Base-by-base conservation (phyloP, 176 grass and related monocot species). In the Phragmites australis region DNA sequence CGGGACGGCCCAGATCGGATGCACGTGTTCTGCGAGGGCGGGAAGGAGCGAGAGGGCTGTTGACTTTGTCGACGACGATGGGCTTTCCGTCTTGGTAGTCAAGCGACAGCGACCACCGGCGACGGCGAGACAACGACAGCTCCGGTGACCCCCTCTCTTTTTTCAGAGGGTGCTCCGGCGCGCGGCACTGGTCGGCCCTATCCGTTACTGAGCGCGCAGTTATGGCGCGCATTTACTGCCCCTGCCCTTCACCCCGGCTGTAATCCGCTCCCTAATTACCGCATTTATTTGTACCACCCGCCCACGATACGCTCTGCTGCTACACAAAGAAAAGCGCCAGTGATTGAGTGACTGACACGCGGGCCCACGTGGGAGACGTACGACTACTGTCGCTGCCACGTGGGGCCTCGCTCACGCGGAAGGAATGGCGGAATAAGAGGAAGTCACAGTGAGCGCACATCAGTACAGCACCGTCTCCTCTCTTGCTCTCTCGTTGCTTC, bases 251-350 rank as follows among this genome's bases (percentile, higher is more conserved):
- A 0, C 29, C 50, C 48, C 21, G 22, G 21, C 44, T 32, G 85
- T 87, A 82, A 87, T 87, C 71, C 71, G 18, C 14, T 18, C 54
- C 46, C 19, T 82, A 82, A 87, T 82, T 87, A 71, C 85, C 64
- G 65, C 85, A 87, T 71, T 87, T 71, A 87, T 11, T 70, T 44
- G 65, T 81, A 81, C 78, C 37, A 57, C 78, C 64, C 78, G 60
- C 78, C 64, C 65, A 81, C 78, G 78, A 68, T 69, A 69, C 64
- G 65, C 59, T 62, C 34, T 21, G 52, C 50, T 3, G 47, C 52
- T 22, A n/a, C n/a, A n/a, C n/a, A n/a, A n/a, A n/a, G n/a, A n/a
- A n/a, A n/a, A n/a, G n/a, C n/a, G n/a, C n/a, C n/a, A n/a, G n/a
- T n/a, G n/a, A n/a, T n/a, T n/a, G n/a, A n/a, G n/a, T n/a, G n/a